phyloP scores from a whole-genome alignment of 495 filamentous ascomycete genomes.

The Collariella sp. region DNA sequence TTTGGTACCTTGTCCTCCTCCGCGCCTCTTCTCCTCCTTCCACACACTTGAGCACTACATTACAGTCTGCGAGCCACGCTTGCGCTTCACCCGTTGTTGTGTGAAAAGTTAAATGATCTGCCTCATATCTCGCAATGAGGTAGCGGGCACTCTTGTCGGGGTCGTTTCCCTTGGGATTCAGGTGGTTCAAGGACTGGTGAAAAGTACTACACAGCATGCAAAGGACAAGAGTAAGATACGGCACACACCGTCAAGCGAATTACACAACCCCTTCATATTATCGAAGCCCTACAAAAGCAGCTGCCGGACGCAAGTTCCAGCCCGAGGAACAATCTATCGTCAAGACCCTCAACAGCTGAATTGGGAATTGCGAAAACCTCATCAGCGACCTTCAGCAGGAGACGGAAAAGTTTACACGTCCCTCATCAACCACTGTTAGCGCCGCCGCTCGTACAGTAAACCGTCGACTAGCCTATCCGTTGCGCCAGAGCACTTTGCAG shows the following conservation, averaged over 20 bases:
- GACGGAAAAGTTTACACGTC: background rate
- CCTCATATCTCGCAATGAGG: background rate
- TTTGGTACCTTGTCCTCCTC: no score
- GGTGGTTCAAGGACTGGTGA: background rate
- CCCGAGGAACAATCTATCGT: background rate
- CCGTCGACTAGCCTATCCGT: background rate
- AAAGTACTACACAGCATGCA: background rate
- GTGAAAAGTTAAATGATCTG: background rate
- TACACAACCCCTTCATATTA: background rate
- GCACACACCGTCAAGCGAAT: background rate
- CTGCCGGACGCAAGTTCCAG: background rate
- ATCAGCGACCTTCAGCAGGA: background rate
- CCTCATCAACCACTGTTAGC: background rate
- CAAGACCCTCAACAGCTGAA: background rate
- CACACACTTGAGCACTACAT: no score
- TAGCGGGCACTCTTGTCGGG: background rate
- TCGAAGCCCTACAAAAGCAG: background rate
- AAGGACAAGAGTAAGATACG: background rate
- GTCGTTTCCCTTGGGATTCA: background rate
- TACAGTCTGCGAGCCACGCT: no score
- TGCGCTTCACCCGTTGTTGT: no score
- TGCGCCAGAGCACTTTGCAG: constrained; percentile 1
- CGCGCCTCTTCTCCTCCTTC: no score
- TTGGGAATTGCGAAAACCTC: background rate
- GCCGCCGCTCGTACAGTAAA: background rate